Evolutionary conservation across 345 rosid genomes (phyloP).

Genomic region (Carallia brachiata): DNA sequence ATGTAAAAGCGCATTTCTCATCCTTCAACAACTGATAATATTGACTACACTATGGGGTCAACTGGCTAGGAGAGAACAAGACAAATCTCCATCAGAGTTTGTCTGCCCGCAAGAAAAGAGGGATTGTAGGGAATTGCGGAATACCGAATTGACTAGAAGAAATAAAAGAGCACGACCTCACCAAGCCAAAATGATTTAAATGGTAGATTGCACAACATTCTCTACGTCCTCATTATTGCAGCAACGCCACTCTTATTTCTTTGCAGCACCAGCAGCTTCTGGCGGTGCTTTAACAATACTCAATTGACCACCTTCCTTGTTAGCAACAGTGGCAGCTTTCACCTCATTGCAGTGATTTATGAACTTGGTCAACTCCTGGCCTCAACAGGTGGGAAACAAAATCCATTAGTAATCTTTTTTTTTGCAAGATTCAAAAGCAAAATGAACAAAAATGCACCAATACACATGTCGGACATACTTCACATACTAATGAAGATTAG

Average conservation of each 20-base stretch:
- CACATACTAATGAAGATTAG: too few relatives aligned
- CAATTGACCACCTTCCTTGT: conserved; percentile 81
- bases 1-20: not conserved
- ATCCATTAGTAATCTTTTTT: not conserved
- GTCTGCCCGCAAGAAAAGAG: too few relatives aligned
- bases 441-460: too few relatives aligned
- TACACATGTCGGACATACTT: too few relatives aligned
- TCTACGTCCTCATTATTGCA: not conserved
- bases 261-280: conserved; percentile 36
- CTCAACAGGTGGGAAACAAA: not conserved
- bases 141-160: too few relatives aligned
- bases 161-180: not conserved
- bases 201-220: not conserved
- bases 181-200: not conserved
- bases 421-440: too few relatives aligned
- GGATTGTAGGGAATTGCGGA: too few relatives aligned
- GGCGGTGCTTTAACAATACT: conserved; percentile 50
- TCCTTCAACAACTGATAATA: not conserved
- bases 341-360: conserved; percentile 85
- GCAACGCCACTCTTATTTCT: conserved; percentile 28
- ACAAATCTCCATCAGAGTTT: not conserved
- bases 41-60: not conserved
- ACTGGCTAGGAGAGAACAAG: not conserved
- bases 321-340: conserved; percentile 74
- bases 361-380: conserved; percentile 80